Conservation (phyloP, 2,329 filamentous ascomycete species). For the Leptographium flavum region DNA sequence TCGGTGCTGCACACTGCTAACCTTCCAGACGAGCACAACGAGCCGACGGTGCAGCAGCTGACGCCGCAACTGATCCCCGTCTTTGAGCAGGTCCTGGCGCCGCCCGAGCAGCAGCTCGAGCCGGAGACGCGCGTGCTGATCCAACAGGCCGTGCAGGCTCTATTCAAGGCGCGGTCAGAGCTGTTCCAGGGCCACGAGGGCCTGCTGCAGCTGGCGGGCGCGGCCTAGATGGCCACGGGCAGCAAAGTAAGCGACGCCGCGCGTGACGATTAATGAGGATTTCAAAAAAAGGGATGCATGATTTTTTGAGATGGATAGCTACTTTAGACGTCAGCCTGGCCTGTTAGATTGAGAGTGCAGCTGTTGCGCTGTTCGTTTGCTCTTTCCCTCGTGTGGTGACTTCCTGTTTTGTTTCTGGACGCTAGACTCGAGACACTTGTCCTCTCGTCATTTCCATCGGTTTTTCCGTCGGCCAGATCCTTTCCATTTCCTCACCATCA, state of each 20-base stretch:
- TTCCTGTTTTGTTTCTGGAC: too few relatives aligned
- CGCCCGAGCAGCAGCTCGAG: constrained; percentile 63
- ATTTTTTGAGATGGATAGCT: not conserved
- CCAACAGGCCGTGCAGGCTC: constrained; percentile 42
- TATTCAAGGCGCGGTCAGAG: constrained; percentile 21
- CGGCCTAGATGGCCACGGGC: not conserved
- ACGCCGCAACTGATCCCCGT: constrained; percentile 56
- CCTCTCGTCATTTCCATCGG: not conserved
- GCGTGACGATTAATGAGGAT: not conserved
- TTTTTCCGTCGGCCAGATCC: not conserved
- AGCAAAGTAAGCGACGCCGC: not conserved
- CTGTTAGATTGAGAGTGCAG: not conserved
- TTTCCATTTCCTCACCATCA: not conserved
- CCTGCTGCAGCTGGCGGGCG: constrained; percentile 16
- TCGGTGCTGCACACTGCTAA: not conserved
- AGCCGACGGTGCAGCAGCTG: constrained; percentile 54
- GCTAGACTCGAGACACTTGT: not conserved
- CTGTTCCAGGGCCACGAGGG: constrained; percentile 18
- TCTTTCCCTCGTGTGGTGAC: too few relatives aligned
- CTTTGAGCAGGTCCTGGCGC: constrained; percentile 57
- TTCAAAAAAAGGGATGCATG: not conserved
- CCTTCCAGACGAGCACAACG: constrained; percentile 45
- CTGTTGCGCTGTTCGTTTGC: not conserved
- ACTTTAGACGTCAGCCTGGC: not conserved
- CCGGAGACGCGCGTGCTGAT: constrained; percentile 54